Evolutionary conservation across 2,329 filamentous ascomycete species (phyloP).

Genomic region (Colletotrichum sp.): DNA sequence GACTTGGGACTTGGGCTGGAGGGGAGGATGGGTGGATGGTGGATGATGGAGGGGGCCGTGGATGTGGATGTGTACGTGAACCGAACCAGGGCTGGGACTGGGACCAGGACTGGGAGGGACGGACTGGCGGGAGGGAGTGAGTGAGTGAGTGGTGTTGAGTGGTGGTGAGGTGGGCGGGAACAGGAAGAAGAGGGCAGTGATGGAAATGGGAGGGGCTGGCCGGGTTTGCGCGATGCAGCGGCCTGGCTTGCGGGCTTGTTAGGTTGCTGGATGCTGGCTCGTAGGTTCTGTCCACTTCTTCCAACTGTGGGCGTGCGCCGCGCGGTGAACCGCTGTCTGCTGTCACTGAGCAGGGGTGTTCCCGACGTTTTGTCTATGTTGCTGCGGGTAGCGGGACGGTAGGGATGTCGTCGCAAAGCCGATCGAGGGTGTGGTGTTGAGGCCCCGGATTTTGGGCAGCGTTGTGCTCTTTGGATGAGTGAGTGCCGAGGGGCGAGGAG

Average conservation of each 20-base stretch:
- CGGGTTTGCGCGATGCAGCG: background rate
- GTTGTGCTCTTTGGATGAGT: background rate
- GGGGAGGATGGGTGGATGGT: background rate
- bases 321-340: constrained; percentile 4
- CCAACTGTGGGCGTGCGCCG: constrained; percentile 5
- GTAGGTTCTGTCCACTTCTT: background rate
- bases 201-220: constrained; percentile 20
- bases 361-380: constrained; percentile 17
- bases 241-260: background rate
- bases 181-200: background rate
- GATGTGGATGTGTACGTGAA: background rate
- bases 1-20: background rate
- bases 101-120: background rate
- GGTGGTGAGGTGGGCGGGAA: background rate
- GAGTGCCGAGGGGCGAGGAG: background rate
- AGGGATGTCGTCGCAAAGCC: constrained; percentile 16
- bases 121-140: background rate
- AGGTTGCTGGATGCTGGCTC: background rate
- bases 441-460: background rate
- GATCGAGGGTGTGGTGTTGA: constrained; percentile 1
- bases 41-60: background rate
- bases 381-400: constrained; percentile 19
- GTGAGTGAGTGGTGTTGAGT: background rate
- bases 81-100: background rate
- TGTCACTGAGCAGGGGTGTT: constrained; percentile 10